Percentiles rank a stretch among this genome's conserved stretches.
Evolutionary conservation across 192 early-diverging fungal genomes (phyloP).

Genomic region (Radiomyces spectabilis): DNA sequence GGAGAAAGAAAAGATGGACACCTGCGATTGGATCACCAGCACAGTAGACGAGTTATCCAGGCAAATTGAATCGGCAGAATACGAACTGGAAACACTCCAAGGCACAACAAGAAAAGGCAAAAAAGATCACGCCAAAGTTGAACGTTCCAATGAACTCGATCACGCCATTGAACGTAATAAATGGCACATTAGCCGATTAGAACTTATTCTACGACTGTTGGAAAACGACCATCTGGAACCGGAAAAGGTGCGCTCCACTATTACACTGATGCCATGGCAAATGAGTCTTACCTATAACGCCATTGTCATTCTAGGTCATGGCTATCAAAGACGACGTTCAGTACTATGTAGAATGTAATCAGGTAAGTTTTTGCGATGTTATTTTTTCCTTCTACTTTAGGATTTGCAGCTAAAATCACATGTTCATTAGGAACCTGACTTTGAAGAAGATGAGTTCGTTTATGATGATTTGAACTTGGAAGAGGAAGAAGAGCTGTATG

Average conservation of each 20-base stretch:
- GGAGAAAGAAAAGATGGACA: constrained; percentile 85
- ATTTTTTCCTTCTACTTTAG: background rate
- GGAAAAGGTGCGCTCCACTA: constrained; percentile 33
- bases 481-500: constrained; percentile 80
- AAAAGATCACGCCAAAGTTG: constrained; percentile 70
- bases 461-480: constrained; percentile 92
- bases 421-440: constrained; percentile 67
- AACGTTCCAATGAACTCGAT: constrained; percentile 64
- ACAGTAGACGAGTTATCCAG: constrained; percentile 75
- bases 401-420: no score
- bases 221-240: constrained; percentile 86
- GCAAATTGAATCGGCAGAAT: constrained; percentile 92
- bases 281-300: no score
- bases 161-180: constrained; percentile 83
- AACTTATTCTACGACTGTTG: constrained; percentile 86
- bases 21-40: constrained; percentile 77
- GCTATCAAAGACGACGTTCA: constrained; percentile 83
- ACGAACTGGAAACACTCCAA: constrained; percentile 73
- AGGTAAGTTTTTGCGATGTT: constrained; percentile 26
- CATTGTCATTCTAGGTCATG: no score
- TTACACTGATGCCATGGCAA: background rate
- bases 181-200: constrained; percentile 83
- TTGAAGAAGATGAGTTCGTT: constrained; percentile 87
- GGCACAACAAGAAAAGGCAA: constrained; percentile 66
- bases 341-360: constrained; percentile 89